These are phyloP conservation scores for Calonectria pauciramosa DNA, from an alignment of 2,329 filamentous ascomycete species.

Conservation along the genomic window DNA sequence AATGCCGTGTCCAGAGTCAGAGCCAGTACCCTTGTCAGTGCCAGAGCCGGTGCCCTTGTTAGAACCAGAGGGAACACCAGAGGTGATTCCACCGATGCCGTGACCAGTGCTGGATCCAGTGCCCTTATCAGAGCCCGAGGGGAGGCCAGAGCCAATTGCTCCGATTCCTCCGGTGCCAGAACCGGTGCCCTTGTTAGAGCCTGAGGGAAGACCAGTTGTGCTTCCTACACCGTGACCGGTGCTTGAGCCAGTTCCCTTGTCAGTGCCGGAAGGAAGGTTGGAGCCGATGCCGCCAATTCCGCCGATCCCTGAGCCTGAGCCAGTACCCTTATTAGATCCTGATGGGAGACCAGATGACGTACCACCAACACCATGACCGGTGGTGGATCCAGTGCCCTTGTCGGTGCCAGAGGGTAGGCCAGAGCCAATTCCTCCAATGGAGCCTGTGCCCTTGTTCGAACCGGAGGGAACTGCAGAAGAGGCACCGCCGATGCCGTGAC, in stretches of 20 bases:
- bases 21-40: not conserved
- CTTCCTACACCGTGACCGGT: not conserved
- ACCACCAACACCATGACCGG: not conserved
- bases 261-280: not conserved
- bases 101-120: not conserved
- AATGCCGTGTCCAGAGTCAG: not conserved
- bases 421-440: not conserved
- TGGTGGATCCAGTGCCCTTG: not conserved
- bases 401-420: too few species aligned
- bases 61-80: too few species aligned
- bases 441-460: not conserved
- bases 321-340: not conserved
- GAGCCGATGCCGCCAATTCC: not conserved
- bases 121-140: not conserved
- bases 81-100: too few species aligned
- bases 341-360: not conserved
- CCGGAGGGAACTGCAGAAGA: not conserved
- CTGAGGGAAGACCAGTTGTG: not conserved
- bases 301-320: too few species aligned
- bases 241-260: too few species aligned
- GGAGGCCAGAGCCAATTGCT: too few species aligned
- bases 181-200: not conserved
- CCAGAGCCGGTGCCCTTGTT: too few species aligned
- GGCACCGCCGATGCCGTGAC: not conserved
- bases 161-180: not conserved